These are phyloP conservation scores for Plantago lanceolata DNA, from an alignment of 305 asterid genomes.

Conservation along the genomic window DNA sequence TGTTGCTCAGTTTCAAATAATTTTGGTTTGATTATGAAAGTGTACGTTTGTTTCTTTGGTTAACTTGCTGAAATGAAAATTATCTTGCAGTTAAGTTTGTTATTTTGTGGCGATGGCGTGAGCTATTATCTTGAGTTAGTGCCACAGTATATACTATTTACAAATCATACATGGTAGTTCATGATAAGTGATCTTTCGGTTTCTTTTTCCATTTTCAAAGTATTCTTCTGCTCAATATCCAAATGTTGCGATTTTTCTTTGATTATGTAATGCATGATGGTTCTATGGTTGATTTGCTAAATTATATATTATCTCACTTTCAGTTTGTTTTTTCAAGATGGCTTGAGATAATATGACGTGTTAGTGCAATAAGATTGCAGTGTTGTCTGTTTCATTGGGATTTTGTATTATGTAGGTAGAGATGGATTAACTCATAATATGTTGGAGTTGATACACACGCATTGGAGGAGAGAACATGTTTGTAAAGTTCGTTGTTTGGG, in stretches of 20 bases:
- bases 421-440: slow-evolving; percentile 94
- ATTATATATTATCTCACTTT: no score
- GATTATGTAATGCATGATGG: neutral
- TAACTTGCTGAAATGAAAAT: neutral
- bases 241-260: no score
- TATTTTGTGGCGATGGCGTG: neutral
- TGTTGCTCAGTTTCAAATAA: no score
- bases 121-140: no score
- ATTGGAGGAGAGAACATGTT: slow-evolving; percentile 83
- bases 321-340: neutral
- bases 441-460: slow-evolving; percentile 95
- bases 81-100: neutral
- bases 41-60: neutral
- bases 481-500: slow-evolving; percentile 98
- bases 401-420: slow-evolving; percentile 59
- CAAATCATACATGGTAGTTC: no score
- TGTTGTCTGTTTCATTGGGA: slow-evolving; percentile 23
- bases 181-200: no score
- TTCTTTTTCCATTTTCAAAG: no score
- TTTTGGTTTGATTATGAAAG: no score
- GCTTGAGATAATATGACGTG: slow-evolving; percentile 1
- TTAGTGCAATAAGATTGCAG: slow-evolving; percentile 16
- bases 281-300: neutral
- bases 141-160: no score
- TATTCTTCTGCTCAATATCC: no score